phyloP scores from a whole-genome alignment of 441 rosid genomes.

The Erodium trifolium region DNA sequence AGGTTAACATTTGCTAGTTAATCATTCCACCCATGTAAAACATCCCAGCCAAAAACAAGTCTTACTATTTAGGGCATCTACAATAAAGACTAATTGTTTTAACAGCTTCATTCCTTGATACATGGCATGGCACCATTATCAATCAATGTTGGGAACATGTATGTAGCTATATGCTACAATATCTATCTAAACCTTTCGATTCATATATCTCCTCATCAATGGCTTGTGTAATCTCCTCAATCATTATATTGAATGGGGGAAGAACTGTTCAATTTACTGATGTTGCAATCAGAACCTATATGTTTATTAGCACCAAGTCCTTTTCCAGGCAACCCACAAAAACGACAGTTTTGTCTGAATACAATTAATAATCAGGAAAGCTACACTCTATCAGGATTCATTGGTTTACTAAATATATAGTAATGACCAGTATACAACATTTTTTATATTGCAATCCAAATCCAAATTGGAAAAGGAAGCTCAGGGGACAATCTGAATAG shows the following conservation, averaged over 20 bases:
- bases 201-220: neutral
- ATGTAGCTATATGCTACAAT: neutral
- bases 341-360: neutral
- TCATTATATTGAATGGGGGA: neutral
- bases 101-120: neutral
- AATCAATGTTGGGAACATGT: slow-evolving; percentile 2
- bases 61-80: neutral
- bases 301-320: neutral
- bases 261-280: neutral
- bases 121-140: neutral
- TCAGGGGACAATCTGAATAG: neutral
- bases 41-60: neutral
- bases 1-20: too few relatives aligned
- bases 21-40: too few relatives aligned
- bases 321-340: slow-evolving; percentile 3
- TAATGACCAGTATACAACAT: neutral
- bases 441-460: neutral
- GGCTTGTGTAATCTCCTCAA: neutral
- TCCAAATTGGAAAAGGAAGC: neutral
- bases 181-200: neutral
- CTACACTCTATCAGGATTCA: neutral
- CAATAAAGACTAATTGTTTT: neutral
- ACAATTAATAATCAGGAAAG: neutral
- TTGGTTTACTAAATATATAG: neutral
- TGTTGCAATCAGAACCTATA: neutral